A percentile compares a stretch with the other conserved stretches of the same genome.
Evolutionary conservation across 2,329 filamentous ascomycete species (phyloP).

Genomic region (Xylariomycetidae sp.): DNA sequence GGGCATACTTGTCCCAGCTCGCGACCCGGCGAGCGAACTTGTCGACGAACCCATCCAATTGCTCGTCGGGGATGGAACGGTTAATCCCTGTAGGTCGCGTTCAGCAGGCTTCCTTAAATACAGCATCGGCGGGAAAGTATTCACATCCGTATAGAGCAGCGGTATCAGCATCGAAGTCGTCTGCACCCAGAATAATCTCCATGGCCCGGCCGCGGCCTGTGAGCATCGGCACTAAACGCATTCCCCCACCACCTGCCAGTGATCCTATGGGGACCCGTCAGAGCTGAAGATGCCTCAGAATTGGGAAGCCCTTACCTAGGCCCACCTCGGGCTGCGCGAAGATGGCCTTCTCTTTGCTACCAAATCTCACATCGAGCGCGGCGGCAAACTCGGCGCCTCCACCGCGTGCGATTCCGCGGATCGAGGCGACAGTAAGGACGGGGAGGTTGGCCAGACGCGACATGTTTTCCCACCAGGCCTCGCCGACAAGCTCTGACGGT

Average conservation of each 20-base stretch:
- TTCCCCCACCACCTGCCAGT: not conserved
- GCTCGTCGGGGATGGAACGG: not conserved
- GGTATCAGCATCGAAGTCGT: constrained; percentile 2
- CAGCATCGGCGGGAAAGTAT: not conserved
- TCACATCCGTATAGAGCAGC: constrained; percentile 1
- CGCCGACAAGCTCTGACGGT: not conserved
- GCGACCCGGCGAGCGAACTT: constrained; percentile 2
- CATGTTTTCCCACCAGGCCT: constrained; percentile 1
- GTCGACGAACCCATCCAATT: constrained; percentile 1
- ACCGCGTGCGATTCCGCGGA: not conserved
- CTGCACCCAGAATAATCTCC: constrained; percentile 1
- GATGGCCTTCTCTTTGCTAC: constrained; percentile 3
- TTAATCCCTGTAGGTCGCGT: too few relatives aligned
- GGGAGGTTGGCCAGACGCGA: constrained; percentile 1
- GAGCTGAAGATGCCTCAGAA: not conserved
- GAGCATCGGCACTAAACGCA: not conserved
- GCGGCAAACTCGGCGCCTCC: constrained; percentile 1
- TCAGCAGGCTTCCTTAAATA: too few relatives aligned
- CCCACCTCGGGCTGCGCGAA: constrained; percentile 1
- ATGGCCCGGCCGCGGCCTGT: not conserved
- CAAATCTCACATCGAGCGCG: constrained; percentile 1
- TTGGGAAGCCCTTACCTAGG: not conserved
- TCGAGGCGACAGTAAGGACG: constrained; percentile 1
- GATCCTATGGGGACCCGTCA: not conserved
- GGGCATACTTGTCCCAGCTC: constrained; percentile 1